Evolutionary conservation across 1,284 basidiomycete genomes (phyloP), one percentile per base, ranked within the genome.

Genomic region (Cerrena zonata): DNA sequence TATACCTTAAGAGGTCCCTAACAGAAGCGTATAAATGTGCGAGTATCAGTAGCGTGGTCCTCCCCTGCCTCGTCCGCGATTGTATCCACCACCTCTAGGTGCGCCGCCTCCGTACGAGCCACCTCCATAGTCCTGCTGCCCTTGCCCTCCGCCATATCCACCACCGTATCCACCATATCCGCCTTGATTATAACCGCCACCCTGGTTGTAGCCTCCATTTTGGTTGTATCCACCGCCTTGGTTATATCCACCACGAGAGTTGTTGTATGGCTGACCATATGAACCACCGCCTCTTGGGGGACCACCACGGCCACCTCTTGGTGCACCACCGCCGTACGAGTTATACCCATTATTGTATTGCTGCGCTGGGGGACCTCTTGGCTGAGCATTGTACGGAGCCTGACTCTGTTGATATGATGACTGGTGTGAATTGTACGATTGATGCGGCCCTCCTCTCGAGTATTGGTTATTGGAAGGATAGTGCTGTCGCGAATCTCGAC

Each of bases 51-150:
- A 42, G 39, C 63, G 59, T 44, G 53, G 36, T 11, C 58, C 58
- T 18, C 61, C 60, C 21, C 59, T 52, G 36, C 46, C 36, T 37
- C 46, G 19, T n/a, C 34, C 13, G 24, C 25, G 12, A 36, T 64
- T 62, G 52, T 65, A 58, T 22, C 60, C 58, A 26, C 62, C 56
- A 21, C 60, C 47, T 2, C 46, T 37, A 4, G 48, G 23, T n/a
- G 51, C 47, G 5, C 49, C n/a, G 36, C 60, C 58, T 18, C 58
- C 58, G 45, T 56, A 54, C 25, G 49, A 44, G 5, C 40, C 39
- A 34, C 57, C 57, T 5, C 58, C 60, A 42, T 59, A 54, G 5
- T 61, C 58, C 26, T 56, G 54, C 34, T 55, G 52, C 7, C 54
- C 55, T 30, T 54, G 45, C 12, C 56, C 55, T n/a, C 61, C 51